Evolutionary conservation across 805 yeast species (phyloP), one percentile per base, ranked within the genome.

Genomic region (Yarrowia porcina): DNA sequence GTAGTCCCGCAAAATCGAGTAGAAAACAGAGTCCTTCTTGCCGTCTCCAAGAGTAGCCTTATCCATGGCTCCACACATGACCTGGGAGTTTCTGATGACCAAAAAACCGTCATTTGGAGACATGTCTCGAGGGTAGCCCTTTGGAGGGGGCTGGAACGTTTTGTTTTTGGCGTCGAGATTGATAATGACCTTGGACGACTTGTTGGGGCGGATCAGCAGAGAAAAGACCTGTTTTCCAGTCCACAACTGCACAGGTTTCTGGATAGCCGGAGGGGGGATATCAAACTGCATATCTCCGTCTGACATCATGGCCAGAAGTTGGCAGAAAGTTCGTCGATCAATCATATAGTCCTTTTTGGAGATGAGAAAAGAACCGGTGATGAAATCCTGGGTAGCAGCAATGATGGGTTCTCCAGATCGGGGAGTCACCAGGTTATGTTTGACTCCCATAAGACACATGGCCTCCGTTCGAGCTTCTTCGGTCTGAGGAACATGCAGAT

Each of bases 381-480:
- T 94, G 79, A 94, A 94, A 83, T 94, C 99, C 79, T 94, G 99
- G 0, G 99, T 94, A 9, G 99, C 99, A 0, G 99, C 99, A 81
- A 94, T 94, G 69, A 94, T 94, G 0, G 99, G 99, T 71, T 96
- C 99, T 69, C 99, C 99, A 32, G 96, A 89, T 72, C 92, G 90
- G 10, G 99, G 99, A 1, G 99, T 94, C 68, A 94, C 81, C 66
- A 94, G 79, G 73, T 94, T 94, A 72, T 92, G 89, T 70, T 94
- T 94, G 42, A 94, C 99, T 62, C 98, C 99, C 99, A 94, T 94
- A 71, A 94, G 80, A 71, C 89, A 89, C 75, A 93, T 90, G n/a
- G 99, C 99, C 75, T 94, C 99, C 0, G 98, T 96, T 67, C 99
- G 80, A 1, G 99, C 98, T 75, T 94, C 99, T 76, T 94, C 98